These are phyloP conservation scores for Blastocystis sp. DNA, from an alignment of 352 stramenopile species.

Conservation along the genomic window DNA sequence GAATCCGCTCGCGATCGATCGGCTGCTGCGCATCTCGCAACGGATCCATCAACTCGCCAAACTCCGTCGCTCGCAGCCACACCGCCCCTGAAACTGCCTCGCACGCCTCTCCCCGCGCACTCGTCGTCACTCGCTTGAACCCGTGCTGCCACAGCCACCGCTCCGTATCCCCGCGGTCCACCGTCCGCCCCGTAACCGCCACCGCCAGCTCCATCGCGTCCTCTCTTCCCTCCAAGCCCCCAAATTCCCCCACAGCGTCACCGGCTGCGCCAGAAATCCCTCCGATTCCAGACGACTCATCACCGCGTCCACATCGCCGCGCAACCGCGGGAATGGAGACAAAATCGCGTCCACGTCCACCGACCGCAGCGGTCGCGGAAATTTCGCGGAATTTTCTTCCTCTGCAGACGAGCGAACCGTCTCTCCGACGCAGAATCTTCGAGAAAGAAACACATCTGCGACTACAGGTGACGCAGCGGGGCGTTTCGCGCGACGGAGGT, in stretches of 20 bases:
- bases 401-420: not conserved
- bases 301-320: not conserved
- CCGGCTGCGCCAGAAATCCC: slow-evolving; percentile 14
- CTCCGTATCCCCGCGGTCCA: not conserved
- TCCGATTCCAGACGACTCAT: not conserved
- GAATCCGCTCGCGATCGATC: slow-evolving; percentile 8
- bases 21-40: not conserved
- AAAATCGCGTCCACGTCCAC: not conserved
- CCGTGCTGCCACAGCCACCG: not conserved
- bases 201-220: not conserved
- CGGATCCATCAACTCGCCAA: not conserved
- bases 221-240: not conserved
- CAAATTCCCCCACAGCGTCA: not conserved
- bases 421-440: not conserved
- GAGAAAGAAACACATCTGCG: not conserved
- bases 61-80: not conserved
- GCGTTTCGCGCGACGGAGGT: not conserved
- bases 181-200: not conserved
- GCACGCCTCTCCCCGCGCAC: not conserved
- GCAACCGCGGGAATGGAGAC: no score
- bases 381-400: not conserved
- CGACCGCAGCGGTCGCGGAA: not conserved
- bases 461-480: not conserved
- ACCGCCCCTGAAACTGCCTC: not conserved
- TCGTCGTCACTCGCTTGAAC: not conserved